phyloP scores from a whole-genome alignment of 2,329 filamentous ascomycete species.

The Aspergillus spinulosporus region DNA sequence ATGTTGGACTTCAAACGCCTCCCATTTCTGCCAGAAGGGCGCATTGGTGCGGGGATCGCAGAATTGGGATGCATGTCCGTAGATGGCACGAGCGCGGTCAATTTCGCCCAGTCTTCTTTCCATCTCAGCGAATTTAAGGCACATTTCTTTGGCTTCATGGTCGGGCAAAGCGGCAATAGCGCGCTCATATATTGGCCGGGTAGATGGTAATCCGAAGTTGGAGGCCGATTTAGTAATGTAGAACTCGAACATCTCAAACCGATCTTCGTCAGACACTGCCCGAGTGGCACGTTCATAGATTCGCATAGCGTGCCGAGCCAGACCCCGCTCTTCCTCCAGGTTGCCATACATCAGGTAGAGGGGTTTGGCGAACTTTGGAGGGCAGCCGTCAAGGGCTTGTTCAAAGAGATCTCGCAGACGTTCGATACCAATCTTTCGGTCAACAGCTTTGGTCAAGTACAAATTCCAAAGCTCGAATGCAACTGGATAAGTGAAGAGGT shows the following conservation, averaged over 20 bases:
- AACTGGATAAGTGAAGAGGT: constrained; percentile 97
- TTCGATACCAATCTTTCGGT: constrained; percentile 94
- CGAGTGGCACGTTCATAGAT: constrained; percentile 97
- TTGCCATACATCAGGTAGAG: constrained; percentile 98
- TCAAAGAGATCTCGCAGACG: constrained; percentile 92
- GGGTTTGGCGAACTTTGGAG: constrained; percentile 92
- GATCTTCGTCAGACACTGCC: constrained; percentile 90
- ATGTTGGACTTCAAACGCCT: constrained; percentile 94
- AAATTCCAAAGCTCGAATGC: constrained; percentile 99
- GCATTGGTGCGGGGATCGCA: constrained; percentile 90
- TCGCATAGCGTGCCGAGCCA: constrained; percentile 95
- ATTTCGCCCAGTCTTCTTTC: constrained; percentile 89
- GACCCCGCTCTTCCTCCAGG: constrained; percentile 89
- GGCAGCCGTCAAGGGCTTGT: constrained; percentile 91
- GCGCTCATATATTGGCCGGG: constrained; percentile 91
- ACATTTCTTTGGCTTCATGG: constrained; percentile 93
- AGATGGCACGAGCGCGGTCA: constrained; percentile 91
- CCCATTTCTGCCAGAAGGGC: constrained; percentile 95
- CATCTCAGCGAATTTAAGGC: constrained; percentile 97
- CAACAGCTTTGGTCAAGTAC: constrained; percentile 94
- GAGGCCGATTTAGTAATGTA: constrained; percentile 99
- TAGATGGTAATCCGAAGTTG: constrained; percentile 95
- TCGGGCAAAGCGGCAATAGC: constrained; percentile 93
- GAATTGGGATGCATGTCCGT: constrained; percentile 94
- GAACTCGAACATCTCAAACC: constrained; percentile 97